Conservation (phyloP, 352 stramenopile genomes). For the Phytopythium chamaehyphon region DNA sequence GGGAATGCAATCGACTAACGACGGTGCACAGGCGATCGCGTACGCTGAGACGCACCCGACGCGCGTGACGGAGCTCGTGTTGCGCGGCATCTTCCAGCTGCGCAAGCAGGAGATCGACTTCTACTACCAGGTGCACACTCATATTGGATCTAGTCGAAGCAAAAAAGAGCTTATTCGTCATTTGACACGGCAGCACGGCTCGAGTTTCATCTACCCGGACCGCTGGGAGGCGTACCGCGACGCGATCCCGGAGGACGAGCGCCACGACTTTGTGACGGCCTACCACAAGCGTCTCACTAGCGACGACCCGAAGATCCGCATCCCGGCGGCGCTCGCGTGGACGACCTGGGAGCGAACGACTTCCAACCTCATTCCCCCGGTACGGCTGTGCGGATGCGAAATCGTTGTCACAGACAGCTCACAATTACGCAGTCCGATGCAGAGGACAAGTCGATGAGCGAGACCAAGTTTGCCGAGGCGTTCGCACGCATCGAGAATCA, state of each 20-base stretch:
- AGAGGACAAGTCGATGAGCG: constrained; percentile 72
- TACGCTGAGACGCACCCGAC: constrained; percentile 90
- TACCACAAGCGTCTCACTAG: constrained; percentile 88
- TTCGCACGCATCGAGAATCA: constrained; percentile 94
- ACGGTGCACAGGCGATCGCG: constrained; percentile 33
- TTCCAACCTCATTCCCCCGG: constrained; percentile 75
- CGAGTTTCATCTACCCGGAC: constrained; percentile 90
- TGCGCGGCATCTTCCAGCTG: constrained; percentile 92
- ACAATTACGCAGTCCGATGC: constrained; percentile 34
- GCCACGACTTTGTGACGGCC: constrained; percentile 74
- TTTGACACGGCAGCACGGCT: constrained; percentile 37
- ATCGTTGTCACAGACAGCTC: not conserved
- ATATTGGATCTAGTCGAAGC: too few relatives aligned
- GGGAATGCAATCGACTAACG: constrained; percentile 58
- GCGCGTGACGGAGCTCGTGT: constrained; percentile 79
- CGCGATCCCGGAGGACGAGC: constrained; percentile 84
- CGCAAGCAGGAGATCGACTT: constrained; percentile 91
- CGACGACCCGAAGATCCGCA: constrained; percentile 77
- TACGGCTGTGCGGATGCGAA: constrained; percentile 12
- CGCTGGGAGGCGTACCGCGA: constrained; percentile 88
- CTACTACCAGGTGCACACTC: constrained; percentile 75
- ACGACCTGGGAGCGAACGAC: constrained; percentile 90
- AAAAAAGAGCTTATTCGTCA: not conserved
- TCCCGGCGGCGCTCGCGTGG: constrained; percentile 86
- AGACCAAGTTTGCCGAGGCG: constrained; percentile 82